Conservation (phyloP, 352 stramenopile species). For the Sclerospora graminicola region DNA sequence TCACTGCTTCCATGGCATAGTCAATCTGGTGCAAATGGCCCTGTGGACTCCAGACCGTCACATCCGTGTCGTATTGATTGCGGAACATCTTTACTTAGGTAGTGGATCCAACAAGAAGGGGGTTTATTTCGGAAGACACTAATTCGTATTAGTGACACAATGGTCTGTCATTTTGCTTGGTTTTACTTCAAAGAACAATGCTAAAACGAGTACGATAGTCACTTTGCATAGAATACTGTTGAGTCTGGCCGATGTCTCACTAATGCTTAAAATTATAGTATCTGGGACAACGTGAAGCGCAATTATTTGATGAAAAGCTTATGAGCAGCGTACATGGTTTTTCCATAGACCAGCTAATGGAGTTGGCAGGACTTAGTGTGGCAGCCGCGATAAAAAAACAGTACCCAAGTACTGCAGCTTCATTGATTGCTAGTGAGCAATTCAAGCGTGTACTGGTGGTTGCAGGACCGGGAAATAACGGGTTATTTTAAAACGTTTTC, state of each 20-base stretch:
- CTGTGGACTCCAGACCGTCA: conserved; percentile 98
- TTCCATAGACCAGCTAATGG: conserved; percentile 97
- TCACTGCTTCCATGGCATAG: conserved; percentile 93
- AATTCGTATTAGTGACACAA: background rate
- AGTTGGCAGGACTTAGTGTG: conserved; percentile 95
- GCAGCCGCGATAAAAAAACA: conserved; percentile 83
- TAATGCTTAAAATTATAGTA: conserved; percentile 23
- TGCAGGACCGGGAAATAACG: conserved; percentile 97
- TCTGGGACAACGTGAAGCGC: conserved; percentile 57
- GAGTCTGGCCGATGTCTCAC: no score
- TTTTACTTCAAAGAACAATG: no score
- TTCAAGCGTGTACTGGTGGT: conserved; percentile 85
- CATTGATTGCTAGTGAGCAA: background rate
- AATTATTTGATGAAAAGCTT: conserved; percentile 84
- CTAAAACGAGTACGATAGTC: no score
- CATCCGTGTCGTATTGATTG: conserved; percentile 99
- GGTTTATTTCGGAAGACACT: background rate
- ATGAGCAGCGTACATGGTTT: conserved; percentile 86
- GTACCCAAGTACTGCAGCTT: conserved; percentile 17
- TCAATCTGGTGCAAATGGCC: conserved; percentile 98
- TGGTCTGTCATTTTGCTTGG: no score
- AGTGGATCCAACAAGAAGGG: conserved; percentile 5
- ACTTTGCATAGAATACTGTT: no score
- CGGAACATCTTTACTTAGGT: conserved; percentile 87
- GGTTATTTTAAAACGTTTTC: conserved; percentile 23